phyloP scores from a whole-genome alignment of 345 rosid species.

The Acer saccharum region DNA sequence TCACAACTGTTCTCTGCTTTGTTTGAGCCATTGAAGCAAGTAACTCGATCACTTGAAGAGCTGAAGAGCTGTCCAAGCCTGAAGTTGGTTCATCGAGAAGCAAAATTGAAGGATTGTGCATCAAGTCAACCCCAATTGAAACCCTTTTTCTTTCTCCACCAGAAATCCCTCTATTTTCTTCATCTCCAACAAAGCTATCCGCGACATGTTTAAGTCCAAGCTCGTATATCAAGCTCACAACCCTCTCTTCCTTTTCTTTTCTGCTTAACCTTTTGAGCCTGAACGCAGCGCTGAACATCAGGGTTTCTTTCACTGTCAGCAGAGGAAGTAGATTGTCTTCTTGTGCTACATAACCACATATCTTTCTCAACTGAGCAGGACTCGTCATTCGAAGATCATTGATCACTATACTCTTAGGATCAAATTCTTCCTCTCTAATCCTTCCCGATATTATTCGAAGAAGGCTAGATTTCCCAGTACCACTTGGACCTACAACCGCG shows the following conservation, averaged over 20 bases:
- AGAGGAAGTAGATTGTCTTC: constrained; percentile 82
- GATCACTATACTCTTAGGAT: constrained; percentile 49
- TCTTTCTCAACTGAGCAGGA: constrained; percentile 55
- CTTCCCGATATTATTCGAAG: constrained; percentile 74
- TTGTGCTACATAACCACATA: constrained; percentile 86
- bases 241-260: constrained; percentile 60
- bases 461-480: constrained; percentile 86
- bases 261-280: constrained; percentile 53
- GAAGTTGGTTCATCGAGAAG: constrained; percentile 93
- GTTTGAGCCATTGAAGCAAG: constrained; percentile 69
- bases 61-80: constrained; percentile 82
- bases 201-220: constrained; percentile 61
- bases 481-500: constrained; percentile 85
- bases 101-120: constrained; percentile 74
- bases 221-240: constrained; percentile 65
- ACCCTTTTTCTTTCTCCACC: constrained; percentile 89
- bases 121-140: constrained; percentile 82
- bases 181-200: constrained; percentile 56
- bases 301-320: constrained; percentile 81
- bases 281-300: constrained; percentile 78
- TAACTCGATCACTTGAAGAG: constrained; percentile 81
- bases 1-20: constrained; percentile 57
- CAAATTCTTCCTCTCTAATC: constrained; percentile 51
- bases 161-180: constrained; percentile 72
- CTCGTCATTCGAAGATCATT: constrained; percentile 35